Percentiles rank a stretch among this genome's conserved stretches.
phyloP scores from a whole-genome alignment of 1,284 basidiomycete genomes.

The Cryptococcus sp. region DNA sequence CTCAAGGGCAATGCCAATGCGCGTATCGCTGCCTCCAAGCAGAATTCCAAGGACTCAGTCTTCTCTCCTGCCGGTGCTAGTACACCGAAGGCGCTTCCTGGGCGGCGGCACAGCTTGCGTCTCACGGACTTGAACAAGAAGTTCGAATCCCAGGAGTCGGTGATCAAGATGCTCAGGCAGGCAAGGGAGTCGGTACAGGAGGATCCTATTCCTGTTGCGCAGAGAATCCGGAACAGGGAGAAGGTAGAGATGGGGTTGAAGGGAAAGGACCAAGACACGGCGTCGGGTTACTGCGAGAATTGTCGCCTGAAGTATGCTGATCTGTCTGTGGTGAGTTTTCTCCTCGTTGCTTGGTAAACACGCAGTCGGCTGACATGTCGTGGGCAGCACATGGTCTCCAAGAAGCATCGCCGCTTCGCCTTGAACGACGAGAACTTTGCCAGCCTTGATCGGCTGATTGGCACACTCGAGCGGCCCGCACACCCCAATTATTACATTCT shows the following conservation, averaged over 20 bases:
- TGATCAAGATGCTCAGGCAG: conserved; percentile 39
- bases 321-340: conserved; percentile 68
- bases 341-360: background rate
- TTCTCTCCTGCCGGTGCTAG: background rate
- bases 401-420: conserved; percentile 84
- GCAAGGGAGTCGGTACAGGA: conserved; percentile 28
- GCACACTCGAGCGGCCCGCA: conserved; percentile 66
- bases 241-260: conserved; percentile 38
- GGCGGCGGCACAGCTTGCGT: conserved; percentile 7
- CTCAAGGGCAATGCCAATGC: conserved; percentile 49
- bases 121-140: conserved; percentile 21
- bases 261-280: conserved; percentile 70
- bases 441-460: conserved; percentile 74
- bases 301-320: conserved; percentile 88
- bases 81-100: background rate
- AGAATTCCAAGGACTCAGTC: background rate
- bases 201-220: conserved; percentile 22
- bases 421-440: conserved; percentile 73
- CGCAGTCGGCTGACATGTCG: conserved; percentile 1
- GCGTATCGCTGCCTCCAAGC: conserved; percentile 25
- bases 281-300: conserved; percentile 92
- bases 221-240: conserved; percentile 34
- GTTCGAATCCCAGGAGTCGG: conserved; percentile 39
- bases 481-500: conserved; percentile 28
- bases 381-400: conserved; percentile 69